Evolutionary conservation across 495 filamentous ascomycete species (phyloP).

Genomic region (Talaromyces thailandensis): DNA sequence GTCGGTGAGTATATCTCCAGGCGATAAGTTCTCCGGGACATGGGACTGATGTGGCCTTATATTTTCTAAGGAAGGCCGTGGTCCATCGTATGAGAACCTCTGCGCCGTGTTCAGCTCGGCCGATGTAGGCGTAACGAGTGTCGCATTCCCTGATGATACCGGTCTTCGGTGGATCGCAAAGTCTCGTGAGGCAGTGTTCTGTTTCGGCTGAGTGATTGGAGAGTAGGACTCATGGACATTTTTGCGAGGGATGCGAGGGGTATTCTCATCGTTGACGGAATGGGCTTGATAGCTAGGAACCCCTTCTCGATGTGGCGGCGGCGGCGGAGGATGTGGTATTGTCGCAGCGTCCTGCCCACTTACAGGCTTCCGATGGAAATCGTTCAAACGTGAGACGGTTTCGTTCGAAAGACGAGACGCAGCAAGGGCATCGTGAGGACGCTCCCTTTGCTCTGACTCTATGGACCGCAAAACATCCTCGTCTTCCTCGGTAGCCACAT

Average conservation of each 20-base stretch:
- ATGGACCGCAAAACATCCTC: conserved; percentile 41
- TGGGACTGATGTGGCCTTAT: conserved; percentile 13
- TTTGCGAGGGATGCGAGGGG: neutral
- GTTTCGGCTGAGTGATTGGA: neutral
- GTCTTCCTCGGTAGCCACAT: conserved; percentile 60
- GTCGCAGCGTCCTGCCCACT: conserved; percentile 10
- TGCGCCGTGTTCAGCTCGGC: neutral
- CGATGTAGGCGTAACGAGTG: neutral
- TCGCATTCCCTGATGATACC: neutral
- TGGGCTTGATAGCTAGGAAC: neutral
- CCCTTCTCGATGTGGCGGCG: conserved; percentile 8
- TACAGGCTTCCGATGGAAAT: conserved; percentile 35
- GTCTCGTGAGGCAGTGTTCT: neutral
- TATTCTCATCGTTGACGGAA: neutral
- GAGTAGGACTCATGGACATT: neutral
- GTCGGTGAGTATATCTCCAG: neutral
- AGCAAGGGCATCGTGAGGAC: neutral
- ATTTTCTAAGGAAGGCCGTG: conserved; percentile 17
- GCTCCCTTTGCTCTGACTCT: conserved; percentile 29
- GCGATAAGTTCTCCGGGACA: neutral
- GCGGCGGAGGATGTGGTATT: conserved; percentile 8
- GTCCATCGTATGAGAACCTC: neutral
- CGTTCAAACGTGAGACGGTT: conserved; percentile 16
- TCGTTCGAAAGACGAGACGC: conserved; percentile 7
- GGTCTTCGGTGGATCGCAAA: conserved; percentile 6